Evolutionary conservation across 129 eudicot species (phyloP).

Genomic region (Flaveria bidentis): DNA sequence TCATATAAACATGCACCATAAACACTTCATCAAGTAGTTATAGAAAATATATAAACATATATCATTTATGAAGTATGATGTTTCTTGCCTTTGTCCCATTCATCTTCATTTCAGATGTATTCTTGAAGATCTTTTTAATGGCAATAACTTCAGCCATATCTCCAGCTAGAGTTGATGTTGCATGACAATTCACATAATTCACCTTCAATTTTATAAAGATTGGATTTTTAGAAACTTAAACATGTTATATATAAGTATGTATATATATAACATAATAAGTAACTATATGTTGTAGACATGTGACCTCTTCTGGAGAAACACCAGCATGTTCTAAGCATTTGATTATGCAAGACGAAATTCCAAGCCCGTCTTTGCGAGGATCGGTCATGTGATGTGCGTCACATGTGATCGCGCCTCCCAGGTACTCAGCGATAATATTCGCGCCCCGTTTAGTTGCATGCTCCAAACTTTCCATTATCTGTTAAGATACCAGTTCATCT

Average conservation of each 20-base stretch:
- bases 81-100: slow-evolving; percentile 75
- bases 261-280: neutral
- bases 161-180: slow-evolving; percentile 82
- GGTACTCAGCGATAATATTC: slow-evolving; percentile 65
- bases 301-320: slow-evolving; percentile 78
- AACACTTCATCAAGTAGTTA: slow-evolving; percentile 10
- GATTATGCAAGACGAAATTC: slow-evolving; percentile 74
- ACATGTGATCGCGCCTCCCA: slow-evolving; percentile 83
- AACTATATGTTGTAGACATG: neutral
- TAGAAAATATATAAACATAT: neutral
- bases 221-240: neutral
- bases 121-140: slow-evolving; percentile 68
- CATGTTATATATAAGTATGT: neutral
- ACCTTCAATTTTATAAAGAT: slow-evolving; percentile 43
- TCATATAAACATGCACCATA: neutral
- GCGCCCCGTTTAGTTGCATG: slow-evolving; percentile 77
- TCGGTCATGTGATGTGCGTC: slow-evolving; percentile 95
- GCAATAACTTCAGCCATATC: slow-evolving; percentile 78
- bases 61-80: neutral
- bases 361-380: slow-evolving; percentile 82
- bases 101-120: slow-evolving; percentile 77
- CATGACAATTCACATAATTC: slow-evolving; percentile 80
- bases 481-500: slow-evolving; percentile 9
- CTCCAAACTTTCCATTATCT: slow-evolving; percentile 87
- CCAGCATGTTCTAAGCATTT: slow-evolving; percentile 71